phyloP scores from a whole-genome alignment of 768 basidiomycete species.

The Jaapia argillacea region DNA sequence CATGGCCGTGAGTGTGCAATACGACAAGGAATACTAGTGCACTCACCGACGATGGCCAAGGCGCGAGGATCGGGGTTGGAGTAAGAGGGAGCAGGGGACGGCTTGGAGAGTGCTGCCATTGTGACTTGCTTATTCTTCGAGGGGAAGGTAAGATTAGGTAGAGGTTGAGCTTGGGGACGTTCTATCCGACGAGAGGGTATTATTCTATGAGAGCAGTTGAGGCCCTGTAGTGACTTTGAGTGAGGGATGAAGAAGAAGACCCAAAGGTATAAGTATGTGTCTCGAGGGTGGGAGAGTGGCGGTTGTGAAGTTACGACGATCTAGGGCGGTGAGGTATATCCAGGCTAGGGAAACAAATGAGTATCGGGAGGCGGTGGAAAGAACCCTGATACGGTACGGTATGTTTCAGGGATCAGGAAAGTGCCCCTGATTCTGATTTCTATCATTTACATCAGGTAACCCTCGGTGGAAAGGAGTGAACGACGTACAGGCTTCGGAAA shows the following conservation, averaged over 20 bases:
- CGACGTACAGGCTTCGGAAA: no score
- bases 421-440: no score
- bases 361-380: no score
- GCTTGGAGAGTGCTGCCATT: not conserved
- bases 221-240: not conserved
- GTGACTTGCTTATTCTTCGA: not conserved
- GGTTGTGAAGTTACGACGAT: no score
- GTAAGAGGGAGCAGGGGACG: not conserved
- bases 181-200: not conserved
- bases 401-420: no score
- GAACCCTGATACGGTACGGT: no score
- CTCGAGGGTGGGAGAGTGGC: no score
- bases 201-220: not conserved
- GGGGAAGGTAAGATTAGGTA: not conserved
- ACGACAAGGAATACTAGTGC: not conserved
- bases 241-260: not conserved
- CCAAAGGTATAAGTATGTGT: not conserved
- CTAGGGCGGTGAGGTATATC: no score
- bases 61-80: constrained; percentile 5
- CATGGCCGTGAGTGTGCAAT: not conserved
- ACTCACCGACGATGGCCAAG: constrained; percentile 6
- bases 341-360: no score
- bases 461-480: no score
- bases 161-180: not conserved
- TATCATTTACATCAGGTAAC: no score